Conservation (phyloP, 768 basidiomycete genomes). For the Leccinum pellstonianum region DNA sequence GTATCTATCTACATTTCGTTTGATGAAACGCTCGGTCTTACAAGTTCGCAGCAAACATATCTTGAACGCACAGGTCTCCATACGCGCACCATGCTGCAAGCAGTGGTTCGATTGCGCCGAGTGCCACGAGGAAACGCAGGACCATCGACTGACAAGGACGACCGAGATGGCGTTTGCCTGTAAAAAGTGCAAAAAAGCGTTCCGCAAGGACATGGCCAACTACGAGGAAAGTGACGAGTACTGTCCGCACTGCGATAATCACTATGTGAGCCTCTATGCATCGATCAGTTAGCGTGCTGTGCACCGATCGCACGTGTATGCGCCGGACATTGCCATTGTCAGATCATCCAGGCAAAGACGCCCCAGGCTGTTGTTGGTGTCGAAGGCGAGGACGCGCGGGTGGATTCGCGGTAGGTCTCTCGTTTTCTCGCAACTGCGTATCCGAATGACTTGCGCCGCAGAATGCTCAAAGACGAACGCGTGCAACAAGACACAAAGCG, state of each 20-base stretch:
- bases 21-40: not conserved
- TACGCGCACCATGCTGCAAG: conserved; percentile 96
- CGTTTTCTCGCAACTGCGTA: not conserved
- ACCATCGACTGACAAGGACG: conserved; percentile 70
- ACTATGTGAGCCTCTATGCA: conserved; percentile 67
- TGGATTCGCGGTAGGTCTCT: conserved; percentile 73
- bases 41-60: conserved; percentile 77
- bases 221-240: conserved; percentile 99
- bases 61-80: conserved; percentile 93
- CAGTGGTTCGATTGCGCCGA: conserved; percentile 97
- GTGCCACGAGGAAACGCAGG: conserved; percentile 86
- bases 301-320: not conserved
- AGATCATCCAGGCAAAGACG: conserved; percentile 93
- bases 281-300: conserved; percentile 1
- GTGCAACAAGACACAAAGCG: conserved; percentile 50
- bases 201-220: conserved; percentile 87
- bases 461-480: conserved; percentile 90
- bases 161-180: conserved; percentile 83
- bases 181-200: conserved; percentile 94
- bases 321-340: not conserved
- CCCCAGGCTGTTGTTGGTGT: conserved; percentile 83
- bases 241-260: conserved; percentile 98
- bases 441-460: conserved; percentile 25
- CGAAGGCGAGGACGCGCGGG: conserved; percentile 87
- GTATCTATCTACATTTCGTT: conserved; percentile 9